Evolutionary conservation across 1,284 basidiomycete species (phyloP), one percentile per base, ranked within the genome.

Genomic region (Pisolithus thermaeus): DNA sequence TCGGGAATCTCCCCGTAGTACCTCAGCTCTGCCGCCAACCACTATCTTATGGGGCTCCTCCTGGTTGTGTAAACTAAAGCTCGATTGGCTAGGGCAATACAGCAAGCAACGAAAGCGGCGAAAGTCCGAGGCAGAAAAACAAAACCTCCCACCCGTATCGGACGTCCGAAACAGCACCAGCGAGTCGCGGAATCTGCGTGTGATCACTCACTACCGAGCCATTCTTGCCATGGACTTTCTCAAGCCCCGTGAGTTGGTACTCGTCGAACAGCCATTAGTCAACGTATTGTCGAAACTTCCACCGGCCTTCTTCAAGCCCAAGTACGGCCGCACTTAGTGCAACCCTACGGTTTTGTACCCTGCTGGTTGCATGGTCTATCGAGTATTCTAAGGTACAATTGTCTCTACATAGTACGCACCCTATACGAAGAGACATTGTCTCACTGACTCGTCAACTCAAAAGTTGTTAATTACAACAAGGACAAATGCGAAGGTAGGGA

Each of bases 181-280:
- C 50, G 57, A 63, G 4, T 52, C 56, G 41, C 69, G 67, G 56
- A 74, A 76, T 62, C 77, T 87, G 63, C 87, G 82, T 65, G 77
- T 93, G 58, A 75, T 90, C 53, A 87, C 86, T 56, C 83, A 85
- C 55, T 97, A 94, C 67, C 83, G 90, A 48, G 84, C 88, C 3
- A 76, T 97, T 28, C 72, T 93, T 25, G 75, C 81, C 44, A 81
- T 88, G n/a, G 92, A 89, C 55, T 92, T 89, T 64, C 64, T 93
- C 28, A 77, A 68, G 1, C 69, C 76, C 25, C 77, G 78, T 7
- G 94, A 97, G 68, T 69, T 97, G 55, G 78, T 93, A 11, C 80
- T 97, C 1, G 87, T 97, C 1, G 95, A 97, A 69, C 77, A 92
- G 52, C 94, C 94, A 3, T 74, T 92, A 60, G 84, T 91, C 42